Evolutionary conservation across 139 green algal species (phyloP), one percentile per base, ranked within the genome.

Genomic region (Klebsormidium nitens): DNA sequence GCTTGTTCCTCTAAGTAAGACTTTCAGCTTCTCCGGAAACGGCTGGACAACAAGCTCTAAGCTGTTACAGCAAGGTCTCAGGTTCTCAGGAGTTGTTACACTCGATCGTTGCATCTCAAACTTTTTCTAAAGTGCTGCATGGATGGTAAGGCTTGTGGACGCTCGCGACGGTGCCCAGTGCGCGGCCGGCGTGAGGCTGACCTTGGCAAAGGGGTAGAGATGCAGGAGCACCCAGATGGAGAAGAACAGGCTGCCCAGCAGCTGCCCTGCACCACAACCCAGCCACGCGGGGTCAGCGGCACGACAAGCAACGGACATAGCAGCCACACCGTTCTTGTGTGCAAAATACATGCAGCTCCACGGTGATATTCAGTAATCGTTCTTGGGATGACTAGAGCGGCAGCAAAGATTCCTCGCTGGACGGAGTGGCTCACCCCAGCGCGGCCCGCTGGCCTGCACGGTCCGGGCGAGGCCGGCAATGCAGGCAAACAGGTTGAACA

Each of bases 141-240:
- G n/a, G n/a, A n/a, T n/a, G n/a, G n/a, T n/a, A n/a, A n/a, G n/a
- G n/a, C n/a, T n/a, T n/a, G n/a, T n/a, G n/a, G n/a, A n/a, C n/a
- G n/a, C n/a, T n/a, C n/a, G n/a, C n/a, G n/a, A n/a, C n/a, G n/a
- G n/a, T n/a, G n/a, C n/a, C n/a, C n/a, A n/a, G n/a, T n/a, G n/a
- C n/a, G n/a, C n/a, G n/a, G n/a, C n/a, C n/a, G n/a, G n/a, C n/a
- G n/a, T n/a, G n/a, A n/a, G n/a, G 31, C 42, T 69, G 23, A 69
- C 61, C 55, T 73, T 73, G 2, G 28, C 17, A n/a, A 73, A 73
- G 19, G 65, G 65, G 36, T 73, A 73, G 0, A 73, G 65, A 35
- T 73, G 65, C 38, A 64, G 55, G 17, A 73, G 48, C 56, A 73
- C 65, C 65, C 65, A 73, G 1, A 73, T n/a, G 29, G 48, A 37